Percentiles rank a stretch among this genome's conserved stretches.
Evolutionary conservation across 306 rosid genomes (phyloP).

Genomic region (Gleditsia sinensis): DNA sequence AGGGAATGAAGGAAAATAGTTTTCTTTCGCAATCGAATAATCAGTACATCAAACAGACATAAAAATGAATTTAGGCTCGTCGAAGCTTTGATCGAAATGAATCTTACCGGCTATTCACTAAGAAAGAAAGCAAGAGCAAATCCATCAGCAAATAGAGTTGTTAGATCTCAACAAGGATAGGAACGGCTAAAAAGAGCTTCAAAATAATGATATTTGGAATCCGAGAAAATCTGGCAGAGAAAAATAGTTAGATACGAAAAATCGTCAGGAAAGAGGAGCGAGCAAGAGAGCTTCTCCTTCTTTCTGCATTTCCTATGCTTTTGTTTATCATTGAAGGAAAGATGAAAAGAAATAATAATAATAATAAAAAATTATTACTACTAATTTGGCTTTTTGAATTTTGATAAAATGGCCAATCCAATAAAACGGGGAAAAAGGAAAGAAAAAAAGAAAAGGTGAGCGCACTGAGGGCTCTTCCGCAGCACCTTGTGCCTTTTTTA

Average conservation of each 20-base stretch:
- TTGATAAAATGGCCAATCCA: slow-evolving; percentile 48
- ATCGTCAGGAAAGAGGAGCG: slow-evolving; percentile 32
- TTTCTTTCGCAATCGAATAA: slow-evolving; percentile 28
- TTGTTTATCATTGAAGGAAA: slow-evolving; percentile 7
- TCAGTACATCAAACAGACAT: neutral
- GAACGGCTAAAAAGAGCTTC: slow-evolving; percentile 2
- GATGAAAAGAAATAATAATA: neutral
- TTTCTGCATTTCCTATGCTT: slow-evolving; percentile 58
- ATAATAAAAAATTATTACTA: neutral
- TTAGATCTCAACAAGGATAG: slow-evolving; percentile 48
- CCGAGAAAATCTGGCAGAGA: slow-evolving; percentile 48
- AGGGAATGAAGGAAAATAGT: neutral
- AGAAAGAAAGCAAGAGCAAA: slow-evolving; percentile 36
- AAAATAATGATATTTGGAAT: slow-evolving; percentile 31
- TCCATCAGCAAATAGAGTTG: slow-evolving; percentile 25
- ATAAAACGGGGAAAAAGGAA: neutral
- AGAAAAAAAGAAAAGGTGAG: slow-evolving; percentile 37
- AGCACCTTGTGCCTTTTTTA: slow-evolving; percentile 12
- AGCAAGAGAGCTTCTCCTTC: slow-evolving; percentile 31
- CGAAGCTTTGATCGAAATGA: slow-evolving; percentile 32
- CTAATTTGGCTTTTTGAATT: slow-evolving; percentile 15
- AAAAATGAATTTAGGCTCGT: slow-evolving; percentile 14
- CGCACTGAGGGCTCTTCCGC: slow-evolving; percentile 52
- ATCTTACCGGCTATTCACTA: slow-evolving; percentile 56
- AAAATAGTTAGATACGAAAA: slow-evolving; percentile 27